Evolutionary conservation across 2,329 filamentous ascomycete species (phyloP).

Genomic region (Microdochium paspali): DNA sequence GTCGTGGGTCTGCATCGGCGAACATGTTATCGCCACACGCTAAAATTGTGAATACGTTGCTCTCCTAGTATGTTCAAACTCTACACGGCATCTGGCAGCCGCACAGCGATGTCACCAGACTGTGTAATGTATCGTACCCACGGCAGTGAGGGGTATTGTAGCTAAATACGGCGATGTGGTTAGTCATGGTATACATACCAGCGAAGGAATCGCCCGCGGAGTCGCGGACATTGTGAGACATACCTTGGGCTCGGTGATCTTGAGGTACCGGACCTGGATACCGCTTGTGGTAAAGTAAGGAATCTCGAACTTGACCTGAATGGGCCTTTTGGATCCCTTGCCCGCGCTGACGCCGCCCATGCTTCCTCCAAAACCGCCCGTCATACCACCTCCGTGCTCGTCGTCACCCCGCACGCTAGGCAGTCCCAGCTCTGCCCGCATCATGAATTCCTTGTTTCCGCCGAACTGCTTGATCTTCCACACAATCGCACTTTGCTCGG

Average conservation of each 20-base stretch:
- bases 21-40: neutral
- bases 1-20: too few relatives aligned
- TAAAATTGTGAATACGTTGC: neutral
- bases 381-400: constrained; percentile 94
- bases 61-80: neutral
- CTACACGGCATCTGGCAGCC: constrained; percentile 79
- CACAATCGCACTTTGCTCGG: constrained; percentile 93
- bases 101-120: constrained; percentile 90
- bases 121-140: constrained; percentile 99
- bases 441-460: constrained; percentile 95
- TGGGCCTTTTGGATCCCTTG: constrained; percentile 87
- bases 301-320: constrained; percentile 99
- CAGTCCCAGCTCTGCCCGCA: constrained; percentile 91
- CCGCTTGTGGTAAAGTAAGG: constrained; percentile 99
- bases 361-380: constrained; percentile 89
- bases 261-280: constrained; percentile 95
- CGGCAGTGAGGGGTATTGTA: constrained; percentile 95
- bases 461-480: constrained; percentile 99
- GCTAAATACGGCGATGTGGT: constrained; percentile 34
- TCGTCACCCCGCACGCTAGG: constrained; percentile 93
- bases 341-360: constrained; percentile 84
- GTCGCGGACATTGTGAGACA: constrained; percentile 15
- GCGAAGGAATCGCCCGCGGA: neutral
- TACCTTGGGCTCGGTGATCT: constrained; percentile 99
- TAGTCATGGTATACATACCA: constrained; percentile 1